Conservation (phyloP, 2,329 filamentous ascomycete genomes). For the Pestalotiopsis sp. region DNA sequence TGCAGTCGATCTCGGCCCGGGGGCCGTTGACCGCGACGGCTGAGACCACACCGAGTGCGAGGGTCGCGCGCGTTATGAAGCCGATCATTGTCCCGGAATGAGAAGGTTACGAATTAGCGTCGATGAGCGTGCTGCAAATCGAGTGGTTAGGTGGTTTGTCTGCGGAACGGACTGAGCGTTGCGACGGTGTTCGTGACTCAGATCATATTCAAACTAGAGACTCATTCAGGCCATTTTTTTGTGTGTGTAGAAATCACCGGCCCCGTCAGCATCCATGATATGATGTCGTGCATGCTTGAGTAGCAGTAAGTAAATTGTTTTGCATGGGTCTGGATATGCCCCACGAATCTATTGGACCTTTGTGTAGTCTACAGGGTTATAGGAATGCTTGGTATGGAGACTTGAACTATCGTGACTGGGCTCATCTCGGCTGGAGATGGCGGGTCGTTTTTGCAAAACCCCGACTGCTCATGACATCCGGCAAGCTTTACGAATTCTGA, state of each 20-base stretch:
- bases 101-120: not conserved
- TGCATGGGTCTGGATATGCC: not conserved
- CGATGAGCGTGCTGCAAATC: not conserved
- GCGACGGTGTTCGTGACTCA: not conserved
- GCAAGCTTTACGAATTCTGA: too few relatives aligned
- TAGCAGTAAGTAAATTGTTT: not conserved
- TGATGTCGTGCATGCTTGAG: not conserved
- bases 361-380: not conserved
- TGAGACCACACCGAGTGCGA: not conserved
- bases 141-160: not conserved
- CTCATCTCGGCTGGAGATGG: too few relatives aligned
- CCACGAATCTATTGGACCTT: not conserved
- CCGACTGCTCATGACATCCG: too few relatives aligned
- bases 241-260: not conserved
- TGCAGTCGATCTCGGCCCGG: constrained; percentile 8
- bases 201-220: not conserved
- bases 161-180: not conserved
- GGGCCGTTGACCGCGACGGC: not conserved
- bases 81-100: not conserved
- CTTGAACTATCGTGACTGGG: not conserved
- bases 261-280: not conserved
- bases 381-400: not conserved
- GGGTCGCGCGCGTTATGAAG: not conserved
- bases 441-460: too few relatives aligned
- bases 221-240: not conserved